These are phyloP conservation scores for Agaricus sinodeliciosus DNA, from an alignment of 768 basidiomycete species.

Conservation along the genomic window DNA sequence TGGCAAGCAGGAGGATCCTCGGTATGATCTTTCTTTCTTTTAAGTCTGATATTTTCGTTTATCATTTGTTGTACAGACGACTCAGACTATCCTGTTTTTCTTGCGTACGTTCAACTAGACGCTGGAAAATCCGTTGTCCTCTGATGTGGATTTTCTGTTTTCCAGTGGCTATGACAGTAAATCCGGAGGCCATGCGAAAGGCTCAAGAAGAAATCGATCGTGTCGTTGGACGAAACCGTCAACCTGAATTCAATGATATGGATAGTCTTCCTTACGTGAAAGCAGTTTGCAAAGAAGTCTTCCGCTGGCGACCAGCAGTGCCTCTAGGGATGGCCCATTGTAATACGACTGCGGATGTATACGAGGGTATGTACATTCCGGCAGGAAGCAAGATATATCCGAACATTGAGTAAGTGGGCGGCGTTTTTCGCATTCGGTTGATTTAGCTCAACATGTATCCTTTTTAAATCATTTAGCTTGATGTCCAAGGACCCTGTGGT, in stretches of 20 bases:
- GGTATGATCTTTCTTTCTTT: no score
- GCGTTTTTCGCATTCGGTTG: neutral
- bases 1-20: slow-evolving; percentile 23
- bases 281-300: slow-evolving; percentile 14
- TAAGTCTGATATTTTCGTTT: no score
- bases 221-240: slow-evolving; percentile 19
- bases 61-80: no score
- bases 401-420: slow-evolving; percentile 17
- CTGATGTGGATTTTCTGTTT: no score
- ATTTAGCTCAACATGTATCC: neutral
- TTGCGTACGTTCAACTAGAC: no score
- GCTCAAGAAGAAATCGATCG: slow-evolving; percentile 26
- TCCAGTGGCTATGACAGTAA: slow-evolving; percentile 22
- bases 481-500: slow-evolving; percentile 18
- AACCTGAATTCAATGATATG: slow-evolving; percentile 20
- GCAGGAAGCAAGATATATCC: slow-evolving; percentile 21
- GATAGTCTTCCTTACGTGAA: slow-evolving; percentile 16
- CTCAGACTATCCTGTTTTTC: no score
- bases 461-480: slow-evolving; percentile 7
- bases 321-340: slow-evolving; percentile 27
- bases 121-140: no score
- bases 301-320: slow-evolving; percentile 19
- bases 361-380: slow-evolving; percentile 29
- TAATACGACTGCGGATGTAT: slow-evolving; percentile 26
- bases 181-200: slow-evolving; percentile 18